phyloP scores from a whole-genome alignment of 495 filamentous ascomycete genomes.

The Sporormia fimetaria region DNA sequence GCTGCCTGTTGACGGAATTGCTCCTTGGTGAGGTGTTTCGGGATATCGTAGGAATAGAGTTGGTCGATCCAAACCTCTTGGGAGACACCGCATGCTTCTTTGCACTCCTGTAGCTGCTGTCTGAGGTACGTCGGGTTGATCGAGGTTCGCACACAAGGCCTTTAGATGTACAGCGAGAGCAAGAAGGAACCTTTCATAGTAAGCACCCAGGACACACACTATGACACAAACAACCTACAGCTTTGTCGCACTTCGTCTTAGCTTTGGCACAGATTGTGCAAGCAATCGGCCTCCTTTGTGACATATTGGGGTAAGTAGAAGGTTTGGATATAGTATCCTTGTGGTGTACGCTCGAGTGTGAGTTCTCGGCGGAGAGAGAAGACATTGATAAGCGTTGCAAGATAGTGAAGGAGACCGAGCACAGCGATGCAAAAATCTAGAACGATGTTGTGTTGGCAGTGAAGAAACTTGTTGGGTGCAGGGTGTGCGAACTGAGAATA shows the following conservation, averaged over 20 bases:
- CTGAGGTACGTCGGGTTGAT: slow-evolving; percentile 24
- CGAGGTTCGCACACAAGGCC: slow-evolving; percentile 24
- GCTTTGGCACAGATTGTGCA: slow-evolving; percentile 49
- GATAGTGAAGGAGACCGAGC: too few relatives aligned
- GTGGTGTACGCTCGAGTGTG: slow-evolving; percentile 4
- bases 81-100: slow-evolving; percentile 21
- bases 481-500: too few relatives aligned
- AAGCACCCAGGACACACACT: not conserved
- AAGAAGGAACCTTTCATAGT: slow-evolving; percentile 18
- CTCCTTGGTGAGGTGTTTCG: slow-evolving; percentile 19
- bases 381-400: too few relatives aligned
- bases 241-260: slow-evolving; percentile 35
- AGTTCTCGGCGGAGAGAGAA: too few relatives aligned
- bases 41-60: slow-evolving; percentile 13
- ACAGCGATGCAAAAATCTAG: too few relatives aligned
- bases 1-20: slow-evolving; percentile 9
- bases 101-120: slow-evolving; percentile 19
- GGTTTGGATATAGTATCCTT: slow-evolving; percentile 11
- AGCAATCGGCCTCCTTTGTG: slow-evolving; percentile 35
- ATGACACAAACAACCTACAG: slow-evolving; percentile 9
- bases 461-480: too few relatives aligned
- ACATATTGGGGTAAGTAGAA: slow-evolving; percentile 13
- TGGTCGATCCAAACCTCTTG: slow-evolving; percentile 17
- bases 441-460: too few relatives aligned
- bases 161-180: slow-evolving; percentile 24